Evolutionary conservation across 2,329 filamentous ascomycete species (phyloP).

Genomic region (Alternaria tenuissima): DNA sequence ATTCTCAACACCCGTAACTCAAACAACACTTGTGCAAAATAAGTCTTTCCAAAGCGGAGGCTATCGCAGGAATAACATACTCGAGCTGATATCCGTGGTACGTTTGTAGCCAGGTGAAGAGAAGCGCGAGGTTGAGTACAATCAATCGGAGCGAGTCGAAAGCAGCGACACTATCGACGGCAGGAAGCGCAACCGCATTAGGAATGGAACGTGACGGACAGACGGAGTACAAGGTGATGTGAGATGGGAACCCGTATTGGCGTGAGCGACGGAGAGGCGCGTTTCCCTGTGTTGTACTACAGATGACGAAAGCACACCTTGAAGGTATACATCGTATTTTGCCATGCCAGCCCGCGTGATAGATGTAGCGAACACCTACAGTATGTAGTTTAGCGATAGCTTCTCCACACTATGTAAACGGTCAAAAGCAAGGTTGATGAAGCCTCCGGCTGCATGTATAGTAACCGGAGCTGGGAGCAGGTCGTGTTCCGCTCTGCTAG

Average conservation of each 20-base stretch:
- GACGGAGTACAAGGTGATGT: not conserved
- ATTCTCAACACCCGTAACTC: too few species aligned
- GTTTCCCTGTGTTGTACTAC: not conserved
- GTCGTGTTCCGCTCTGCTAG: conserved; percentile 21
- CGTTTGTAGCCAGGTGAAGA: too few species aligned
- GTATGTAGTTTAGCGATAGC: not conserved
- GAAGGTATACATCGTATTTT: not conserved
- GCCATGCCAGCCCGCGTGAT: not conserved
- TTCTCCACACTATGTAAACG: not conserved
- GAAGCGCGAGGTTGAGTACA: not conserved
- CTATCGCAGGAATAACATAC: not conserved
- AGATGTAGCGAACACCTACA: not conserved
- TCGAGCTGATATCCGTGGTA: not conserved
- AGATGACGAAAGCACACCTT: not conserved
- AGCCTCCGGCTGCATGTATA: conserved; percentile 4
- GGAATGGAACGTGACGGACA: not conserved
- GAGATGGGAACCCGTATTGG: not conserved
- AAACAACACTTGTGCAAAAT: too few species aligned
- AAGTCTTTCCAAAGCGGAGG: not conserved
- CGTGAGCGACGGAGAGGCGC: not conserved
- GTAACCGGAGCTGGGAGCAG: conserved; percentile 16
- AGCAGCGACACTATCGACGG: not conserved
- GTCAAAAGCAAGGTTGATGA: not conserved
- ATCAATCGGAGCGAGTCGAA: not conserved
- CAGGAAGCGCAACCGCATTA: not conserved